Evolutionary conservation across 352 stramenopile species (phyloP), one percentile per base, ranked within the genome.

Genomic region (Blastocystis sp.): DNA sequence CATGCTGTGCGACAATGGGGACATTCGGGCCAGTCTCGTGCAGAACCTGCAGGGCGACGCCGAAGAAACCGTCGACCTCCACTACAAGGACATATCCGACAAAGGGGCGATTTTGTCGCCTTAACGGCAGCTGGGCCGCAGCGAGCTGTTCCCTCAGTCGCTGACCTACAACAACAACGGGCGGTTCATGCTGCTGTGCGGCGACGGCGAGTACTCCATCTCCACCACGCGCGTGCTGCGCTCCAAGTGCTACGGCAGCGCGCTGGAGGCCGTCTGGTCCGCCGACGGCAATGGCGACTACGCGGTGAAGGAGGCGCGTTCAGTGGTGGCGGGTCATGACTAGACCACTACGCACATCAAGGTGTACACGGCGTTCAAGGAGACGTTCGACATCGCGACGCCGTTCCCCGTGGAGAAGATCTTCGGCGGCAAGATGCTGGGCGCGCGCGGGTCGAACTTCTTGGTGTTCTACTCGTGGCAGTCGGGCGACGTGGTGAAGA

Each of bases 171-270:
- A 99, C 92, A 98, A 94, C 91, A 99, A 99, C 89, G 96, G 97
- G 2, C 94, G 96, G 65, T 99, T 98, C 91, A 93, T 99, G 48
- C 94, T 97, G 38, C 95, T 99, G 23, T 98, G 95, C 89, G 97
- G 96, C 34, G 97, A 99, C 91, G 96, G 96, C 60, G 97, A 99
- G 92, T 99, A 99, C 92, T 98, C 99, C 89, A 99, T 99, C 90
- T 99, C 99, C 92, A 99, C 97, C 34, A 94, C 96, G 9, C 95
- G 98, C 91, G 93, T 94, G 86, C 89, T 96, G 64, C 92, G 94
- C 61, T 96, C 95, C 90, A 92, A 93, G 78, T 89, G 80, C 2
- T 99, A 98, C 89, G 97, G 97, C 56, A 92, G 94, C 53, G 96
- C 94, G 0, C 92, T 99, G 43, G 96, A 99, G 91, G 98, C 99